Conservation (phyloP, 208 protist species). For the Acanthamoeba quina region DNA sequence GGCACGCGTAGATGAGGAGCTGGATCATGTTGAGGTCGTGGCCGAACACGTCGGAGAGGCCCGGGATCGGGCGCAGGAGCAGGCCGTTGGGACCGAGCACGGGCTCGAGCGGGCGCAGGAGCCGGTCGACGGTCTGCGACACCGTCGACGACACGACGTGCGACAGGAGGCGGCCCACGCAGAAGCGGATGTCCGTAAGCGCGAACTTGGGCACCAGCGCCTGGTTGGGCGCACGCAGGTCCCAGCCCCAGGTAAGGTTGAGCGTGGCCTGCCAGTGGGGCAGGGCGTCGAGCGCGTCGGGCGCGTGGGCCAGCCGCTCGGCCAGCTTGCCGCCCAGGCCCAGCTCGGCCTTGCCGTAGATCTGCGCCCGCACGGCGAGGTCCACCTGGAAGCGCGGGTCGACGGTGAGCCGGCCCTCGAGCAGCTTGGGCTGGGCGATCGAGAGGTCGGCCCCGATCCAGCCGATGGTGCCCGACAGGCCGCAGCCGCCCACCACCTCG, state of each 20-base stretch:
- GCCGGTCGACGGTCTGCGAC: constrained; percentile 15
- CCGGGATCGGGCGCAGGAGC: constrained; percentile 50
- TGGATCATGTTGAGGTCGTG: constrained; percentile 32
- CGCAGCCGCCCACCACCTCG: not conserved
- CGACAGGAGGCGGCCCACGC: constrained; percentile 47
- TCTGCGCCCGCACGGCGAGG: not conserved
- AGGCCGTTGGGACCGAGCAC: constrained; percentile 56
- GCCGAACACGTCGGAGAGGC: constrained; percentile 66
- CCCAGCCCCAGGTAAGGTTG: constrained; percentile 29
- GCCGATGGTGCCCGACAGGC: constrained; percentile 31
- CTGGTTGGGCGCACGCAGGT: not conserved
- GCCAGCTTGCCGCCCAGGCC: constrained; percentile 44
- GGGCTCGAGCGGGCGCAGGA: constrained; percentile 56
- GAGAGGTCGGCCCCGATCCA: constrained; percentile 31
- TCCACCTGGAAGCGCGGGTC: not conserved
- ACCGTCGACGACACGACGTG: not conserved
- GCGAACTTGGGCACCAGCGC: not conserved
- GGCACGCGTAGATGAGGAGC: constrained; percentile 40
- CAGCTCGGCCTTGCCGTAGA: not conserved
- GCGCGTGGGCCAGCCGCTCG: constrained; percentile 51
- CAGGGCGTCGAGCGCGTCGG: constrained; percentile 57
- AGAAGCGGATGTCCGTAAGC: constrained; percentile 17
- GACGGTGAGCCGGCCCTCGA: constrained; percentile 23
- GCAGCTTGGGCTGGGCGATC: constrained; percentile 14
- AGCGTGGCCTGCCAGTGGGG: constrained; percentile 66